Conservation (phyloP, 2,329 filamentous ascomycete genomes). For the Botrytis porri region DNA sequence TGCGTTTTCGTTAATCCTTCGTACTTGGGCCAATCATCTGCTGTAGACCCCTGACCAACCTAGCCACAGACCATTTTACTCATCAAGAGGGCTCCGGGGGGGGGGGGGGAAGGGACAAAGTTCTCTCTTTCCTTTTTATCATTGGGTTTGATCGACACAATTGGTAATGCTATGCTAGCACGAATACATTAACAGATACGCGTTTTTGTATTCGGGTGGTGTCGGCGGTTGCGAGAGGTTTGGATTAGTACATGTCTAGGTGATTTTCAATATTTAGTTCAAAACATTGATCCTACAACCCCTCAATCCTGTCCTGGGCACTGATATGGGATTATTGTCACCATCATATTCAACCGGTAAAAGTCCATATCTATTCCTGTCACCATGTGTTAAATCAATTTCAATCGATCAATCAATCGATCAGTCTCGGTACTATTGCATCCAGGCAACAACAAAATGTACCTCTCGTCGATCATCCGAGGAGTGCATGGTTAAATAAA, state of each 20-base stretch:
- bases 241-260: background rate
- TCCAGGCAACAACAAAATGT: constrained; percentile 14
- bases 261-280: background rate
- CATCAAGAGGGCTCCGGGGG: background rate
- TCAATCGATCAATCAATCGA: constrained; percentile 1
- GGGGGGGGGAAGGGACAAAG: too few species aligned
- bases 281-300: background rate
- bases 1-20: constrained; percentile 2
- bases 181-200: background rate
- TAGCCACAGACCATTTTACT: constrained; percentile 6
- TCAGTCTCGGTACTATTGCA: constrained; percentile 3
- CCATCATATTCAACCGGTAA: background rate
- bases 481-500: constrained; percentile 7
- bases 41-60: background rate
- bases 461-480: constrained; percentile 16
- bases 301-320: background rate
- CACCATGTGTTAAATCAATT: background rate
- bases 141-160: background rate
- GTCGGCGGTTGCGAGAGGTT: background rate
- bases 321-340: background rate
- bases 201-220: background rate
- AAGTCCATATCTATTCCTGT: constrained; percentile 13
- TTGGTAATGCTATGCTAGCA: background rate
- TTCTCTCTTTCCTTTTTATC: background rate
- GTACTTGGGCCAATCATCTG: constrained; percentile 16